Conservation (phyloP, 108 stramenopile genomes). For the Skeletonema marinoi region DNA sequence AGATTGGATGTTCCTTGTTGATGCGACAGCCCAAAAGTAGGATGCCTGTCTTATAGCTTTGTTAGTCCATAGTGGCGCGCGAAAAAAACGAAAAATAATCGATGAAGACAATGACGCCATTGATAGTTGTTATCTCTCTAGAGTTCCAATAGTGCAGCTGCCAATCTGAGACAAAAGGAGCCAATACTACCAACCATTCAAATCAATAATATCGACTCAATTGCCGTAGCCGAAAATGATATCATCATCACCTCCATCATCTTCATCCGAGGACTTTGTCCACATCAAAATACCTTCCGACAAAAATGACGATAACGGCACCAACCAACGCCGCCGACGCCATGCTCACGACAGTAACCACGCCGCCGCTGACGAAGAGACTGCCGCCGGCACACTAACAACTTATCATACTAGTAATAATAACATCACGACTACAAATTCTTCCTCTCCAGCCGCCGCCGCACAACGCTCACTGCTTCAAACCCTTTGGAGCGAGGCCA, state of each 20-base stretch:
- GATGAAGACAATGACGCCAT: too few species aligned
- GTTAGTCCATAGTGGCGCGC: too few species aligned
- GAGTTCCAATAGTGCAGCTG: too few species aligned
- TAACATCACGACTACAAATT: neutral
- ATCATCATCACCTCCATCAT: neutral
- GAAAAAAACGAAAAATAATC: too few species aligned
- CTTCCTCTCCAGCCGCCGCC: neutral
- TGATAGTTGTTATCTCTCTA: too few species aligned
- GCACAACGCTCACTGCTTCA: slow-evolving; percentile 22
- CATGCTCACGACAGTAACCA: neutral
- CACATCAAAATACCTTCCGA: neutral
- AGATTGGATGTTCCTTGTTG: too few species aligned
- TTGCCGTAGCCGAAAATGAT: too few species aligned
- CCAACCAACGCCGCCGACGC: neutral
- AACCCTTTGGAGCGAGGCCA: slow-evolving; percentile 39
- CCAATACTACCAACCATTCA: too few species aligned
- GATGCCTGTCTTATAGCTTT: too few species aligned
- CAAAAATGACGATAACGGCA: neutral
- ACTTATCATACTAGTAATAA: neutral
- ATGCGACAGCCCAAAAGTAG: too few species aligned
- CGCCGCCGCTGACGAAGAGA: neutral
- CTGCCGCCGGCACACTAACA: neutral
- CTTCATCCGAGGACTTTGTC: neutral
- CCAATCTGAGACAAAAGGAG: too few species aligned
- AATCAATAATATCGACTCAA: too few species aligned